Percentiles rank a stretch among this genome's conserved stretches.
These are phyloP conservation scores for Beauveria sp. DNA, from an alignment of 2,329 filamentous ascomycete genomes.

Conservation along the genomic window DNA sequence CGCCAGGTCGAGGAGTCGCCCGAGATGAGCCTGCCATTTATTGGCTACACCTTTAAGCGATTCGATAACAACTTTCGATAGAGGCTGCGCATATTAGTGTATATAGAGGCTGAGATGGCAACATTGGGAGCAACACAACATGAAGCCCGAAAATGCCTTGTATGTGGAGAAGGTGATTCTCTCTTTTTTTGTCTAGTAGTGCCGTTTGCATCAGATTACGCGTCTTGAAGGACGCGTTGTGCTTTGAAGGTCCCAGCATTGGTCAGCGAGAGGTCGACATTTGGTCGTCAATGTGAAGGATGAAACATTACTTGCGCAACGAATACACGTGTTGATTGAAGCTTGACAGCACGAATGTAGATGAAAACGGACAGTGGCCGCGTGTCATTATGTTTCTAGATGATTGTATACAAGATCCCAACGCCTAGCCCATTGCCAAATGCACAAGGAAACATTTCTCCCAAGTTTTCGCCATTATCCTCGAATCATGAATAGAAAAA, in stretches of 20 bases:
- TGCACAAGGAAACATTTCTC: background rate
- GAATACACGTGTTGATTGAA: background rate
- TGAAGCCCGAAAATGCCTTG: background rate
- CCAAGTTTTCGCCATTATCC: background rate
- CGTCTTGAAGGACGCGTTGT: background rate
- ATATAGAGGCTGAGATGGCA: background rate
- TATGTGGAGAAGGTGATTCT: background rate
- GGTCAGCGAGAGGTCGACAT: background rate
- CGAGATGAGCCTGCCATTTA: conserved; percentile 85
- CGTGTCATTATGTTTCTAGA: background rate
- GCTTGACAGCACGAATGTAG: background rate
- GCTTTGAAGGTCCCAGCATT: background rate
- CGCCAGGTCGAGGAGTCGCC: conserved; percentile 65
- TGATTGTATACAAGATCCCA: background rate
- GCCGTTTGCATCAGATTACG: background rate
- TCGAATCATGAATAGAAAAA: background rate
- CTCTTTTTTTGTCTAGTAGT: background rate
- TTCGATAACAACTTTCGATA: conserved; percentile 69
- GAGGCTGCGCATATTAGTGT: conserved; percentile 15
- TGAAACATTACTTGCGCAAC: background rate
- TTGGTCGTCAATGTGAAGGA: background rate
- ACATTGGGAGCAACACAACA: background rate
- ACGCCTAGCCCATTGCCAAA: conserved; percentile 5
- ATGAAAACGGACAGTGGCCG: background rate
- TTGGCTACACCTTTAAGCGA: conserved; percentile 73